phyloP scores from a whole-genome alignment of 331 rosid species.

The Acacia pycnantha region DNA sequence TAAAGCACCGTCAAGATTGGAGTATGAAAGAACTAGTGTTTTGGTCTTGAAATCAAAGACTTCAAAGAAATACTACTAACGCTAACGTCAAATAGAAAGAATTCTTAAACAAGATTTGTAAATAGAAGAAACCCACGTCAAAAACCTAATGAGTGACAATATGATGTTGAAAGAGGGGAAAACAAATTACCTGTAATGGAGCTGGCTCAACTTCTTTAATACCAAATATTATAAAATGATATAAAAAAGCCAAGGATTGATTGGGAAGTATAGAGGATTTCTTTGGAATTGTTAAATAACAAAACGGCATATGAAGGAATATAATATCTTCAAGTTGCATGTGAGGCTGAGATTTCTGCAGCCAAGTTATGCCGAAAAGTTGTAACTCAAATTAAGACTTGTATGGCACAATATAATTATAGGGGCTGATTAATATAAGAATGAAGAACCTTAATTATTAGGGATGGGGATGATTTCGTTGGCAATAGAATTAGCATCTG shows the following conservation, averaged over 20 bases:
- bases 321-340: conserved; percentile 18
- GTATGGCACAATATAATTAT: background rate
- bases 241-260: background rate
- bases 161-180: too few relatives aligned
- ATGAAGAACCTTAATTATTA: conserved; percentile 2
- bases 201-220: too few relatives aligned
- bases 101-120: too few relatives aligned
- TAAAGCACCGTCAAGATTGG: too few relatives aligned
- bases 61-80: too few relatives aligned
- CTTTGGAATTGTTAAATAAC: conserved; percentile 22
- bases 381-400: conserved; percentile 16
- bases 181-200: too few relatives aligned
- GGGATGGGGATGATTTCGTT: conserved; percentile 29
- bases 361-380: conserved; percentile 20
- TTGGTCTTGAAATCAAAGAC: too few relatives aligned
- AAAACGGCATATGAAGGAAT: conserved; percentile 15
- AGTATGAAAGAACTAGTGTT: too few relatives aligned
- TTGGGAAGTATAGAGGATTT: background rate
- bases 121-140: too few relatives aligned
- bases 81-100: too few relatives aligned
- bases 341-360: conserved; percentile 34
- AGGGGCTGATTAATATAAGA: conserved; percentile 13
- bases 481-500: conserved; percentile 24
- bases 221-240: too few relatives aligned
- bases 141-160: too few relatives aligned